phyloP scores from a whole-genome alignment of 2,329 filamentous ascomycete genomes.

The Trichothecium sympodiale region DNA sequence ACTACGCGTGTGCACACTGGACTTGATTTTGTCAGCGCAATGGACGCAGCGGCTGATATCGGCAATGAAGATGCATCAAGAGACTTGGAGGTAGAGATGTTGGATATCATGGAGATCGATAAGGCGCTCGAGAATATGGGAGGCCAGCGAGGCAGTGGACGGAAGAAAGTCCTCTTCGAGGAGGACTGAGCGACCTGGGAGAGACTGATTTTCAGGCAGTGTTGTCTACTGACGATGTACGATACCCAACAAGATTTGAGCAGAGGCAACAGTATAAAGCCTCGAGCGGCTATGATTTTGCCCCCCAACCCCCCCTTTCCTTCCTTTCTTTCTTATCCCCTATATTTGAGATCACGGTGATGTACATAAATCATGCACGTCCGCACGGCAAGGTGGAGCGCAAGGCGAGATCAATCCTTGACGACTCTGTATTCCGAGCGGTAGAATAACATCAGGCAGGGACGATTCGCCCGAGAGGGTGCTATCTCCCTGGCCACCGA shows the following conservation, averaged over 20 bases:
- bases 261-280: neutral
- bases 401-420: constrained; percentile 67
- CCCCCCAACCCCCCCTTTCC: neutral
- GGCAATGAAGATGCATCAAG: constrained; percentile 36
- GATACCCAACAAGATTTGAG: constrained; percentile 22
- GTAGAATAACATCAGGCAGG: constrained; percentile 39
- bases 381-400: constrained; percentile 67
- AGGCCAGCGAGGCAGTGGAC: constrained; percentile 31
- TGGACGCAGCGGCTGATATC: constrained; percentile 42
- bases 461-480: constrained; percentile 19
- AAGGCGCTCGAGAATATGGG: constrained; percentile 46
- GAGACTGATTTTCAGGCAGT: constrained; percentile 8
- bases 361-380: constrained; percentile 12
- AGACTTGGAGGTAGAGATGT: constrained; percentile 48
- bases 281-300: neutral
- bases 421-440: constrained; percentile 67
- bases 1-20: constrained; percentile 22
- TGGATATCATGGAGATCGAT: constrained; percentile 57
- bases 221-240: constrained; percentile 15
- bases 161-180: constrained; percentile 42
- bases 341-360: constrained; percentile 1
- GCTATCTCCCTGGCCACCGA: constrained; percentile 11
- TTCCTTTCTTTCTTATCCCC: neutral
- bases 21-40: constrained; percentile 38
- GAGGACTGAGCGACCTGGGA: constrained; percentile 18